Conservation (phyloP, 805 yeast genomes). For the Cyberlindnera saturnus region DNA sequence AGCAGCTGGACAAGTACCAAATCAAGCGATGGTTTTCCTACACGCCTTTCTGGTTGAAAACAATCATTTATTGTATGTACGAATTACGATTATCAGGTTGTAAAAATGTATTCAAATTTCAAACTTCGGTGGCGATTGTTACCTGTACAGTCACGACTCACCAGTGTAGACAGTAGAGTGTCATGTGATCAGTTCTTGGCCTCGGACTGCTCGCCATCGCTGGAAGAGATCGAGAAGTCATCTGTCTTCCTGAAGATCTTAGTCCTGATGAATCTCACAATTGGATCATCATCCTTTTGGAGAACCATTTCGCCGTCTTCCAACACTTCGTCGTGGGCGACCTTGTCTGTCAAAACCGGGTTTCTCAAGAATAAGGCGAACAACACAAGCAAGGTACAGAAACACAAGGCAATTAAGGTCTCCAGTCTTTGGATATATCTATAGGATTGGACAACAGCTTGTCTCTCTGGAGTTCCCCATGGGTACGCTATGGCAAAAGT, state of each 20-base stretch:
- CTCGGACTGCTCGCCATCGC: not conserved
- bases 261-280: constrained; percentile 10
- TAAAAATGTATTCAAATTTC: too few relatives aligned
- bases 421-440: constrained; percentile 53
- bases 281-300: constrained; percentile 15
- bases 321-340: constrained; percentile 21
- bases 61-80: too few relatives aligned
- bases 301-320: constrained; percentile 18
- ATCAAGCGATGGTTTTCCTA: too few relatives aligned
- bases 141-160: too few relatives aligned
- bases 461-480: constrained; percentile 62
- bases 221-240: not conserved
- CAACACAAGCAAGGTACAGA: constrained; percentile 44
- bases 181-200: not conserved
- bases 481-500: constrained; percentile 39
- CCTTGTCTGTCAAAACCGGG: constrained; percentile 32
- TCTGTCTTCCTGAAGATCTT: constrained; percentile 4
- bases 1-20: too few relatives aligned
- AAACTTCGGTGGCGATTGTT: too few relatives aligned
- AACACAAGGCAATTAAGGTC: constrained; percentile 44
- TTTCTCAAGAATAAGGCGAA: constrained; percentile 47
- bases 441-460: constrained; percentile 51
- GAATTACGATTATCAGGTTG: too few relatives aligned
- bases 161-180: too few relatives aligned
- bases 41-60: too few relatives aligned